phyloP scores from a whole-genome alignment of 2,329 filamentous ascomycete genomes.

The Emergomyces orientalis region DNA sequence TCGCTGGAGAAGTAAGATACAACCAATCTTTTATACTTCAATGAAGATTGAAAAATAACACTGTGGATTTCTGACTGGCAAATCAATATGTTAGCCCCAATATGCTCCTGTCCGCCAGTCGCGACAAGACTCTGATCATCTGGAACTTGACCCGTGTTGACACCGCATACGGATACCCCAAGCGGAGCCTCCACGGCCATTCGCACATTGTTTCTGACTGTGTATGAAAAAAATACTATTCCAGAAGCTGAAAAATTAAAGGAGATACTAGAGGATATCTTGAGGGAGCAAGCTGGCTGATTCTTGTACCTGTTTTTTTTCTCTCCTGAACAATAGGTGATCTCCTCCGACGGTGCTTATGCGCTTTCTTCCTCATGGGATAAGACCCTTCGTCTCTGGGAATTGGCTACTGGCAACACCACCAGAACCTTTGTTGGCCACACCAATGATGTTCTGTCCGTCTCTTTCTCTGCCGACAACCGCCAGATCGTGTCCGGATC shows the following conservation, averaged over 20 bases:
- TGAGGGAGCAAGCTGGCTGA: neutral
- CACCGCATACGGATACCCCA: conserved; percentile 95
- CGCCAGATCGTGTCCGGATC: conserved; percentile 99
- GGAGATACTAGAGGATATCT: conserved; percentile 10
- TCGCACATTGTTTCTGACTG: conserved; percentile 99
- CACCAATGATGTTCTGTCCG: conserved; percentile 98
- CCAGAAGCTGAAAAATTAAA: conserved; percentile 19
- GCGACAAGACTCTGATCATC: conserved; percentile 99
- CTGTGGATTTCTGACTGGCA: conserved; percentile 1
- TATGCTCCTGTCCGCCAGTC: conserved; percentile 96
- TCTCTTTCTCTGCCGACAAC: conserved; percentile 99
- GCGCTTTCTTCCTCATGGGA: conserved; percentile 98
- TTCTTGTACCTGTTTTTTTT: conserved; percentile 18
- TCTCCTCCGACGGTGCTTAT: conserved; percentile 98
- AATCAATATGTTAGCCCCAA: conserved; percentile 60
- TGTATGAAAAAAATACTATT: conserved; percentile 53
- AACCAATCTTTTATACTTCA: conserved; percentile 4
- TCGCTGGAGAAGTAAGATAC: conserved; percentile 89
- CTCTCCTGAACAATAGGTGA: conserved; percentile 56
- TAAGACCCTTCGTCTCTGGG: conserved; percentile 99
- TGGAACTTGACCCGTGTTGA: conserved; percentile 99
- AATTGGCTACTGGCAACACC: conserved; percentile 93
- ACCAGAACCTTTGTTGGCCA: conserved; percentile 98
- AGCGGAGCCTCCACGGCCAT: conserved; percentile 97
- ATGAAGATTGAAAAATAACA: conserved; percentile 4